Conservation (phyloP, 2,329 filamentous ascomycete genomes). For the Venturia nashicola region DNA sequence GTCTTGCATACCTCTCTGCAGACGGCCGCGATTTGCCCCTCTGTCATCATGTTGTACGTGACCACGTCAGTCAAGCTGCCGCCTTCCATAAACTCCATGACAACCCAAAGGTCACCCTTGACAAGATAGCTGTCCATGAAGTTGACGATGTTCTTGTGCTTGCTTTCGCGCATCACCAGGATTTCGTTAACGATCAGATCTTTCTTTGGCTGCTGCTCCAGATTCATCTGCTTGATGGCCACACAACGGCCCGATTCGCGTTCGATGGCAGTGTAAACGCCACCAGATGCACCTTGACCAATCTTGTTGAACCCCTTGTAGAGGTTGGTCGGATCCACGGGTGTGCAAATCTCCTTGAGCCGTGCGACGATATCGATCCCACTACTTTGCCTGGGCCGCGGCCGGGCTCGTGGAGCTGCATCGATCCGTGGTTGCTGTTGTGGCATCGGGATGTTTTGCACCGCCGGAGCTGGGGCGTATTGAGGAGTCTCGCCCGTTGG, state of each 20-base stretch:
- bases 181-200: constrained; percentile 99
- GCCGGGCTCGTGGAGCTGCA: constrained; percentile 56
- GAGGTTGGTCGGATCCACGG: constrained; percentile 76
- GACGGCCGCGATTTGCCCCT: constrained; percentile 91
- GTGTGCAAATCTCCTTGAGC: constrained; percentile 79
- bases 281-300: constrained; percentile 91
- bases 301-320: constrained; percentile 89
- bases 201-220: constrained; percentile 97
- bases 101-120: constrained; percentile 86
- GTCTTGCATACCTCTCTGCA: constrained; percentile 59
- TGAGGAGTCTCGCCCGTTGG: constrained; percentile 31
- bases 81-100: constrained; percentile 99
- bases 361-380: constrained; percentile 71
- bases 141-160: constrained; percentile 97
- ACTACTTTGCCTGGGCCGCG: constrained; percentile 66
- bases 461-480: constrained; percentile 31
- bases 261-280: constrained; percentile 87
- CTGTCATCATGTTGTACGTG: constrained; percentile 98
- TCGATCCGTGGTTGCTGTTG: constrained; percentile 34
- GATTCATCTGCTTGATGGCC: constrained; percentile 98
- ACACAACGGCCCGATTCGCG: constrained; percentile 74
- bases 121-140: constrained; percentile 96
- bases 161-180: constrained; percentile 97
- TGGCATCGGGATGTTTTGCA: constrained; percentile 30
- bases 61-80: constrained; percentile 96